Evolutionary conservation across 2,329 filamentous ascomycete genomes (phyloP).

Genomic region (Moelleriella libera): DNA sequence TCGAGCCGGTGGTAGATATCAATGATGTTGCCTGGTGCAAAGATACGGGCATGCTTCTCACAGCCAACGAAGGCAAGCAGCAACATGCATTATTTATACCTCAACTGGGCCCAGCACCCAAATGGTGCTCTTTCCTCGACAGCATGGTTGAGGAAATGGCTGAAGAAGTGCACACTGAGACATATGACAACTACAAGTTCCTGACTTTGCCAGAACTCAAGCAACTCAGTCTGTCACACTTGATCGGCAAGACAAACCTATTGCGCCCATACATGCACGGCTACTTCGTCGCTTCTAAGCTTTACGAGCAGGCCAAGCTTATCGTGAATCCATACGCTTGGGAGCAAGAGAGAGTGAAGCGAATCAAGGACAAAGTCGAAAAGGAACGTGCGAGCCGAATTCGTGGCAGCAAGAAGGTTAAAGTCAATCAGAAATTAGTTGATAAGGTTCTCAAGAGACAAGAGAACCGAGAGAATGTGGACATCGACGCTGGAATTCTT

Average conservation of each 20-base stretch:
- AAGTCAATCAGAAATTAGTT: slow-evolving; percentile 77
- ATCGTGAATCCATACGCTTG: slow-evolving; percentile 90
- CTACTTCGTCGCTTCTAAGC: slow-evolving; percentile 87
- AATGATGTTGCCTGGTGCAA: slow-evolving; percentile 90
- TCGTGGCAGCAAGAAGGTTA: slow-evolving; percentile 89
- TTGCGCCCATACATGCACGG: slow-evolving; percentile 97
- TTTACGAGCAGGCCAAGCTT: slow-evolving; percentile 88
- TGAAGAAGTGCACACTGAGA: slow-evolving; percentile 61
- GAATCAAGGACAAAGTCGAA: slow-evolving; percentile 87
- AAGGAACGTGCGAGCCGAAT: slow-evolving; percentile 95
- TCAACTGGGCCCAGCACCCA: slow-evolving; percentile 81
- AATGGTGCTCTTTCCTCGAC: slow-evolving; percentile 93
- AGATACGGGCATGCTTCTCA: slow-evolving; percentile 87
- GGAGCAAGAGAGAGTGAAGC: slow-evolving; percentile 83
- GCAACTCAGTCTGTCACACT: slow-evolving; percentile 71
- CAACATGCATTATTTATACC: slow-evolving; percentile 94
- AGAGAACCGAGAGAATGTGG: slow-evolving; percentile 43
- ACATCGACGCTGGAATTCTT: slow-evolving; percentile 52
- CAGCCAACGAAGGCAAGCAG: slow-evolving; percentile 90
- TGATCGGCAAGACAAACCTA: slow-evolving; percentile 80
- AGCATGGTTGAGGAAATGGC: slow-evolving; percentile 99
- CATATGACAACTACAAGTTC: slow-evolving; percentile 99
- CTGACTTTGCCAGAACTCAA: slow-evolving; percentile 77
- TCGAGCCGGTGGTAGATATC: slow-evolving; percentile 88
- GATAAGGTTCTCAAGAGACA: slow-evolving; percentile 58